These are phyloP conservation scores for Poa pratensis DNA, from an alignment of 176 grass and related monocot genomes.

Conservation along the genomic window DNA sequence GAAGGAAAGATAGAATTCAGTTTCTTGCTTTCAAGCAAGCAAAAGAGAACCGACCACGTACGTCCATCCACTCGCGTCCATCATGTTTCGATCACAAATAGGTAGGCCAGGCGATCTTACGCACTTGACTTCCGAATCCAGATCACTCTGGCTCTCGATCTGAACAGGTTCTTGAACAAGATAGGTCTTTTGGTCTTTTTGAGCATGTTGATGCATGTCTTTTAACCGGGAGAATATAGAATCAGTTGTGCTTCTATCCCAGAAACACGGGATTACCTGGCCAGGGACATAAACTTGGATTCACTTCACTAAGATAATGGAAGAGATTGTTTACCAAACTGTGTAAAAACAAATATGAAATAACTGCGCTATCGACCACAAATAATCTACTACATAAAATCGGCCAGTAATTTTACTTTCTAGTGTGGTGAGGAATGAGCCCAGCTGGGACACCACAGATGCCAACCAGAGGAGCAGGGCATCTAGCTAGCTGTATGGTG, in stretches of 20 bases:
- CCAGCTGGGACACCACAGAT: constrained; percentile 16
- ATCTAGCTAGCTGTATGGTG: constrained; percentile 24
- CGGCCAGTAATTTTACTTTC: neutral
- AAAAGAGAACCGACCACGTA: constrained; percentile 9
- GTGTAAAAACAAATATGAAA: neutral
- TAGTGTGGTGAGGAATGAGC: constrained; percentile 24
- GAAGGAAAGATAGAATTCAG: neutral
- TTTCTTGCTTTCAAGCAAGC: constrained; percentile 62
- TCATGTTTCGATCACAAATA: constrained; percentile 42
- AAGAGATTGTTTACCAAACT: neutral
- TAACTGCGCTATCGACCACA: neutral
- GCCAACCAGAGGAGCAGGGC: constrained; percentile 23
- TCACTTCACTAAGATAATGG: neutral
- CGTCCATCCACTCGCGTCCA: neutral
- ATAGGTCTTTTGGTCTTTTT: neutral
- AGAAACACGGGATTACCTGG: neutral
- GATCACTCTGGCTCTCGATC: neutral
- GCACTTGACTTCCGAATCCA: constrained; percentile 34
- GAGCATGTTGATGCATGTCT: neutral
- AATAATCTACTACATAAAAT: neutral
- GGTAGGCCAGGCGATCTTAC: constrained; percentile 22
- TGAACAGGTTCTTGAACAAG: neutral
- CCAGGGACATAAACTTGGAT: neutral
- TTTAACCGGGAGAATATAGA: neutral
- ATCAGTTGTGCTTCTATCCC: neutral